These are phyloP conservation scores for Trichocomaceae sp. DNA, from an alignment of 2,329 filamentous ascomycete species.

Conservation along the genomic window DNA sequence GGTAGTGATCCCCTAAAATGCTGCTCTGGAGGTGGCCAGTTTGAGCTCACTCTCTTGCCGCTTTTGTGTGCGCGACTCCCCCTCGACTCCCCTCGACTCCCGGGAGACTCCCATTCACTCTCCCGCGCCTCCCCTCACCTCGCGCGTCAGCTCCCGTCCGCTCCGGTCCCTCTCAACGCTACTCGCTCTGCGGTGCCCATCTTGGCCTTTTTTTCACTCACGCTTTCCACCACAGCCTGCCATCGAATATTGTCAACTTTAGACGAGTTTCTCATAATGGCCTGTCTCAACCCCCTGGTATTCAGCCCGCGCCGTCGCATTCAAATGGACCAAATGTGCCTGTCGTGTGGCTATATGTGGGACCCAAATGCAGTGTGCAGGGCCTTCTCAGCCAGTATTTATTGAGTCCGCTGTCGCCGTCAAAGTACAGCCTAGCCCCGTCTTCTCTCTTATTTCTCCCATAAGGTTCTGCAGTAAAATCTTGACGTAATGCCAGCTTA, in stretches of 20 bases:
- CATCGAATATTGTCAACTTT: not conserved
- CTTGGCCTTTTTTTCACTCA: not conserved
- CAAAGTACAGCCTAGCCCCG: too few species aligned
- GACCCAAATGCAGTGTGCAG: not conserved
- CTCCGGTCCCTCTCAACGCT: not conserved
- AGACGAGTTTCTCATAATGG: not conserved
- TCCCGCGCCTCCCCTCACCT: not conserved
- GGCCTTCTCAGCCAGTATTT: not conserved
- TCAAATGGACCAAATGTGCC: not conserved
- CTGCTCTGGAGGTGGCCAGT: not conserved
- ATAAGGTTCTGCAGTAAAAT: too few species aligned
- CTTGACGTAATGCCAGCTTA: too few species aligned
- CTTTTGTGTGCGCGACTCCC: not conserved
- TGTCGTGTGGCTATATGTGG: not conserved
- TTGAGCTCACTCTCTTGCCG: not conserved
- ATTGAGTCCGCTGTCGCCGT: not conserved
- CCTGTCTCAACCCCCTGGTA: not conserved
- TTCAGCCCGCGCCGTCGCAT: not conserved
- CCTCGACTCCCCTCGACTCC: not conserved
- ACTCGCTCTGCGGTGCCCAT: not conserved
- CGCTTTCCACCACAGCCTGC: not conserved
- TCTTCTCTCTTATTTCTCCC: too few species aligned
- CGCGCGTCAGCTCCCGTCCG: not conserved
- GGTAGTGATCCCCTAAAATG: not conserved
- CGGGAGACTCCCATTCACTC: not conserved